A percentile compares a stretch with the other conserved stretches of the same genome.
These are phyloP conservation scores for Epichloe gansuensis DNA, from an alignment of 2,329 filamentous ascomycete species.

Conservation along the genomic window DNA sequence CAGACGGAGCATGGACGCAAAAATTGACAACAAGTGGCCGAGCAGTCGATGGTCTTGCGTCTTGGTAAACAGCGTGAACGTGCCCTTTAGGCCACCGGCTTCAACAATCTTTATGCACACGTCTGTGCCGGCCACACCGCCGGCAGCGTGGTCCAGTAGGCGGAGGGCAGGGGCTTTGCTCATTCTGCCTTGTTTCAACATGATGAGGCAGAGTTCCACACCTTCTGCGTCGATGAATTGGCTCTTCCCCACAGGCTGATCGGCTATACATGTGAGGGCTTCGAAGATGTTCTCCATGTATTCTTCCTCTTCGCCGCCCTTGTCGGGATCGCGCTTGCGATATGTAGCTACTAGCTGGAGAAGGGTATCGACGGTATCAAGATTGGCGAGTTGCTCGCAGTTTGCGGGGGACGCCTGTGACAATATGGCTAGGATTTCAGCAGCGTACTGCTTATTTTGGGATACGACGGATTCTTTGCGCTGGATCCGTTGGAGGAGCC, in stretches of 20 bases:
- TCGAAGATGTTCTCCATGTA: conserved; percentile 93
- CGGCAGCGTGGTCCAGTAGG: conserved; percentile 70
- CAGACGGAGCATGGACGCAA: conserved; percentile 67
- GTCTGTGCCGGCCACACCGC: conserved; percentile 31
- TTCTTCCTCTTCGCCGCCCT: conserved; percentile 82
- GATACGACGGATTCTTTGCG: conserved; percentile 53
- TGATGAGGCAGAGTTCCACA: conserved; percentile 79
- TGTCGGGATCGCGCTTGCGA: conserved; percentile 71
- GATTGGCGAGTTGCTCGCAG: conserved; percentile 44
- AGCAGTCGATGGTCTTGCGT: conserved; percentile 54
- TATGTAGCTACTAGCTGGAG: conserved; percentile 78
- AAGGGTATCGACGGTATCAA: conserved; percentile 65
- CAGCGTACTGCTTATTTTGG: conserved; percentile 92
- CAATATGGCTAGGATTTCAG: conserved; percentile 82
- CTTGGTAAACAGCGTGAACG: conserved; percentile 84
- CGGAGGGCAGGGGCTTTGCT: conserved; percentile 67
- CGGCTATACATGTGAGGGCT: conserved; percentile 64
- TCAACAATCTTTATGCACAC: conserved; percentile 71
- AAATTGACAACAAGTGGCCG: conserved; percentile 76
- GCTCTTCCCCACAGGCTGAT: conserved; percentile 60
- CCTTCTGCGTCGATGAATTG: conserved; percentile 86
- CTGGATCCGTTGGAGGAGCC: conserved; percentile 65
- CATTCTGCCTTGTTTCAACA: conserved; percentile 79
- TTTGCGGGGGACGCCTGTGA: conserved; percentile 62
- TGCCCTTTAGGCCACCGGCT: conserved; percentile 67